Evolutionary conservation across 345 rosid genomes (phyloP), one percentile per base, ranked within the genome.

Genomic region (Moricandia arvensis): DNA sequence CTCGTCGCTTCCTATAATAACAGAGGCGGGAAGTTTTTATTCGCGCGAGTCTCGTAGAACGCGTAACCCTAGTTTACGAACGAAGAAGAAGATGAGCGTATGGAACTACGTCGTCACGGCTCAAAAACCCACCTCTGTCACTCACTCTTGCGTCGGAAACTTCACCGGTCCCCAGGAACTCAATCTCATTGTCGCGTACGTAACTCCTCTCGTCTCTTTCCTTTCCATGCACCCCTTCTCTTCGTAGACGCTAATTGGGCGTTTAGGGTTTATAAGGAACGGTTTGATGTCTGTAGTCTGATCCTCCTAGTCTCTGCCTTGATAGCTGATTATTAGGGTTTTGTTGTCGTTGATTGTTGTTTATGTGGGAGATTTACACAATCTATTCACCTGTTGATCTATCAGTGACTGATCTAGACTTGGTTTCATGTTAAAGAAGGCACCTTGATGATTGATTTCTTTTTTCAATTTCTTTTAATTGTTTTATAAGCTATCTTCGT

Each of bases 71-170:
- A 71, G 41, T 59, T 41, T 71, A 13, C 51, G 54, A 16, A 15
- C 58, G 66, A 17, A 10, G 8, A 38, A 18, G 38, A 66, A 73
- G 69, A 45, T 85, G 88, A 85, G 83, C 57, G 10, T 72, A 13
- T 83, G 86, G 83, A 85, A 82, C 78, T 82, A 85, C 79, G 88
- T 81, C 64, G 88, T 85, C 4, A 79, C 88, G 68, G 88, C 88
- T 47, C 86, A 81, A 66, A 85, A 85, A 63, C 88, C 98, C 26
- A 93, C 97, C 38, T 83, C 85, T 75, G 97, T 92, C 45, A 85
- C 96, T 33, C 97, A 95, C 81, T 90, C 97, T 5, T 91, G 97
- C 75, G 97, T 92, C 53, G 99, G 97, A 81, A 92, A 92, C 84
- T 90, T 95, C 91, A 95, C 99, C 72, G 71, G 86, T 66, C 89